Evolutionary conservation across 106 monocot genomes (phyloP).

Genomic region (Iris macrosiphon): DNA sequence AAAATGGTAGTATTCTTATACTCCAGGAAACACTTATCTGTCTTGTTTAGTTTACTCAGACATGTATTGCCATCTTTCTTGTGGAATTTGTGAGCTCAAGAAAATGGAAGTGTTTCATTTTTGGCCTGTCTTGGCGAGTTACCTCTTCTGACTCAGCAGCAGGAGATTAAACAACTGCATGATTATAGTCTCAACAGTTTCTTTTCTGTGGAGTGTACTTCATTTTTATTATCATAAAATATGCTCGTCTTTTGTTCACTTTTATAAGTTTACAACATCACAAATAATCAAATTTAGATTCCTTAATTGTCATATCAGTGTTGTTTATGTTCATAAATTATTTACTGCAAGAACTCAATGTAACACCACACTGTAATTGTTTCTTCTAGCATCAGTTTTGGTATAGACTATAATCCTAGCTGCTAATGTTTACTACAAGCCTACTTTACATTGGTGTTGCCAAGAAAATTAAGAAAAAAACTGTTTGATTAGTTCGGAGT

Average conservation of each 20-base stretch:
- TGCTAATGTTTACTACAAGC: neutral
- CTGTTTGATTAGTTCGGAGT: neutral
- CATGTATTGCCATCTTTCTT: neutral
- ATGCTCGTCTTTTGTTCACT: too few relatives aligned
- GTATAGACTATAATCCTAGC: neutral
- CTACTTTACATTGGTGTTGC: neutral
- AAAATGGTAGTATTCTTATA: constrained; percentile 28
- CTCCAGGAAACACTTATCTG: neutral
- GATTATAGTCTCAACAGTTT: too few relatives aligned
- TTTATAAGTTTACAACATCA: too few relatives aligned
- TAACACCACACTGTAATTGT: too few relatives aligned
- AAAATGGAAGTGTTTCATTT: neutral
- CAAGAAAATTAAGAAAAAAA: neutral
- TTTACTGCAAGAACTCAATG: too few relatives aligned
- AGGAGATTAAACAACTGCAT: neutral
- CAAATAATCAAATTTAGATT: too few relatives aligned
- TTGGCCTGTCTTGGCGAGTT: neutral
- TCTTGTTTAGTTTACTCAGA: neutral
- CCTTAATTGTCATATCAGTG: too few relatives aligned
- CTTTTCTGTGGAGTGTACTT: too few relatives aligned
- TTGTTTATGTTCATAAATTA: too few relatives aligned
- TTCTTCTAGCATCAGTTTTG: too few relatives aligned
- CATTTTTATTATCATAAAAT: too few relatives aligned
- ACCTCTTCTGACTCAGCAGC: neutral
- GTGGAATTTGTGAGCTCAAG: neutral